Base-by-base conservation (phyloP, 2,329 filamentous ascomycete genomes). In the Bipolaris zeicola region DNA sequence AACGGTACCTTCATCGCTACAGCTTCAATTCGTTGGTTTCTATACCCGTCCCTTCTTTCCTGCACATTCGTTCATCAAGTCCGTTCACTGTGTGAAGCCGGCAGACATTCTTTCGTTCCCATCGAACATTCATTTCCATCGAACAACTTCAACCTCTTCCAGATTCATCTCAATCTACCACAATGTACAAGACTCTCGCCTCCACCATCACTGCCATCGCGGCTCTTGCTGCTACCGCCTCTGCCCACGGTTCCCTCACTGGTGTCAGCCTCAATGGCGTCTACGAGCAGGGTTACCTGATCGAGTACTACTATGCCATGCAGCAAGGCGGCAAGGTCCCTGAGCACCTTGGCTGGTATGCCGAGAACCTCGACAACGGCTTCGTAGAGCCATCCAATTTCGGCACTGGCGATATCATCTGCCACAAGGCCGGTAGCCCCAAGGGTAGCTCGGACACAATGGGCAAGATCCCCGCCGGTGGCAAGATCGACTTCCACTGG, bases 381-480 rank as follows among this genome's bases (percentile, higher is more conserved):
- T 76, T 73, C 54, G 67, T 76, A 28, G 62, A 65, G 50, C 70
- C 70, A 42, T 63, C 66, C 58, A 45, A 58, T 28, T 75, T 68
- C 63, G 55, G 51, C 50, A 58, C 54, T 14, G 39, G 71, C 46
- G 71, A 76, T 62, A 87, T 88, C 62, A 84, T 86, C 76, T 88
- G 86, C 79, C 87, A 89, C 79, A 80, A 80, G 70, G 75, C 76
- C 41, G 85, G 82, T 28, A 78, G 79, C 28, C 79, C 81, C 77
- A 58, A 65, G 28, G 57, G 57, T 26, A 64, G 61, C 24, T 64
- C 60, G 10, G 77, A 80, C 55, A 78, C 80, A 60, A 43, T 69
- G 46, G 85, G 83, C 16, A 76, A 81, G n/a, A 82, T 89, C 36
- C 77, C 80, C n/a, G 88, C 87, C 13, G 88, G 88, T 59, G 78